Percentiles rank a stretch among this genome's conserved stretches.
phyloP scores from a whole-genome alignment of 306 rosid species.

The Fragaria iinumae region DNA sequence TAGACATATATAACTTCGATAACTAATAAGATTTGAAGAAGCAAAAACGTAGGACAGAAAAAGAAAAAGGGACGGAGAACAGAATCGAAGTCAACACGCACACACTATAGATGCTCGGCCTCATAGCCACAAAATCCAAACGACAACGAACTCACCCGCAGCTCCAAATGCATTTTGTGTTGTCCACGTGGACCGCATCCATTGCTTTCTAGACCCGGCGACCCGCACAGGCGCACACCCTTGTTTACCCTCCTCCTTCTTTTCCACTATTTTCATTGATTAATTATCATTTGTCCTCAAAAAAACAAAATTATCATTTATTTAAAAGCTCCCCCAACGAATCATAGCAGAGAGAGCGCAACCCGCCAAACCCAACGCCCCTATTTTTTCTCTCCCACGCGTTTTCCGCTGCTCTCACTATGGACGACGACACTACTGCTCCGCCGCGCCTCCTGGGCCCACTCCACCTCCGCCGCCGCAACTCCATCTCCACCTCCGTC shows the following conservation, averaged over 20 bases:
- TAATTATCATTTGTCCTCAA: too few relatives aligned
- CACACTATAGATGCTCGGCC: too few relatives aligned
- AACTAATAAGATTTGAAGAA: too few relatives aligned
- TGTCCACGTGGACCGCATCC: not conserved
- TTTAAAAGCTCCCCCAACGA: not conserved
- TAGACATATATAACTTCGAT: too few relatives aligned
- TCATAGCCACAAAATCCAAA: too few relatives aligned
- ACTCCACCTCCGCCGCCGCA: slow-evolving; percentile 33
- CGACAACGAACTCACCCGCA: not conserved
- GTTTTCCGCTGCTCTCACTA: slow-evolving; percentile 4
- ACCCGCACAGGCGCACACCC: not conserved
- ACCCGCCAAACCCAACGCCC: not conserved
- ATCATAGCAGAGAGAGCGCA: not conserved
- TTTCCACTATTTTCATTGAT: too few relatives aligned
- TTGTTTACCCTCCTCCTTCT: not conserved
- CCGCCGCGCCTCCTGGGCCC: slow-evolving; percentile 8
- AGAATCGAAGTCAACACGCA: too few relatives aligned
- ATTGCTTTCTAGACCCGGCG: not conserved
- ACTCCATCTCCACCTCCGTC: slow-evolving; percentile 49
- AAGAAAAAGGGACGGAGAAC: too few relatives aligned
- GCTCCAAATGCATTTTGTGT: too few relatives aligned
- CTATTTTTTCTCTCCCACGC: not conserved
- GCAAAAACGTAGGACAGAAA: too few relatives aligned
- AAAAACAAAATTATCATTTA: too few relatives aligned
- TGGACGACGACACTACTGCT: slow-evolving; percentile 27